phyloP scores from a whole-genome alignment of 805 yeast genomes.

The Teunomyces lycoperdinae region DNA sequence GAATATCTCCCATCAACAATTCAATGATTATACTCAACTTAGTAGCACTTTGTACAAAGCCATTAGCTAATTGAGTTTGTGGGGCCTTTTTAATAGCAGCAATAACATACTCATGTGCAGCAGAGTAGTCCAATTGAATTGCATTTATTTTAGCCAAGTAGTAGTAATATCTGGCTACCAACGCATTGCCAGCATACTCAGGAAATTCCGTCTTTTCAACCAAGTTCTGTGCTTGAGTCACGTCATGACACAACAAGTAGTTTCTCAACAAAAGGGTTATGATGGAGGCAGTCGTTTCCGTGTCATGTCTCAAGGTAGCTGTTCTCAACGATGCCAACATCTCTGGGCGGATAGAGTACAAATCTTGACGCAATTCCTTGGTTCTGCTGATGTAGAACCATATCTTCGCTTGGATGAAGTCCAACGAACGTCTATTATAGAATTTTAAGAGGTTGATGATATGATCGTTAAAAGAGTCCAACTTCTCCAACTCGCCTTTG shows the following conservation, averaged over 20 bases:
- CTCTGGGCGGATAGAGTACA: conserved; percentile 61
- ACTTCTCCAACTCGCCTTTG: conserved; percentile 44
- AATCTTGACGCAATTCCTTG: conserved; percentile 57
- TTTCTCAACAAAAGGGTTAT: conserved; percentile 83
- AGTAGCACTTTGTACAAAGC: conserved; percentile 86
- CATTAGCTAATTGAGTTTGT: conserved; percentile 77
- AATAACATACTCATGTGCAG: conserved; percentile 84
- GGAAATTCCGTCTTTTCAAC: conserved; percentile 90
- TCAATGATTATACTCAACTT: conserved; percentile 87
- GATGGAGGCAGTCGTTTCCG: conserved; percentile 84
- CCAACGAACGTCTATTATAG: conserved; percentile 80
- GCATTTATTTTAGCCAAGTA: conserved; percentile 89
- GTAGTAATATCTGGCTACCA: conserved; percentile 88
- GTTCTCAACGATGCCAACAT: conserved; percentile 77
- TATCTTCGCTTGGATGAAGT: conserved; percentile 80
- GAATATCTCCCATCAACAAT: conserved; percentile 93
- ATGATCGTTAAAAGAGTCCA: conserved; percentile 52
- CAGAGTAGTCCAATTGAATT: conserved; percentile 86
- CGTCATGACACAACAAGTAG: conserved; percentile 73
- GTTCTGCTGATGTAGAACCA: conserved; percentile 90
- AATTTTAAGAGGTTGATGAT: conserved; percentile 53
- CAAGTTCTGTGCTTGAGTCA: conserved; percentile 83
- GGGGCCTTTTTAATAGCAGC: conserved; percentile 98
- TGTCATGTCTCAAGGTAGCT: conserved; percentile 87
- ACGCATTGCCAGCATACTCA: conserved; percentile 75